Conservation (phyloP, 2,329 filamentous ascomycete genomes). For the Beauveria varroae region DNA sequence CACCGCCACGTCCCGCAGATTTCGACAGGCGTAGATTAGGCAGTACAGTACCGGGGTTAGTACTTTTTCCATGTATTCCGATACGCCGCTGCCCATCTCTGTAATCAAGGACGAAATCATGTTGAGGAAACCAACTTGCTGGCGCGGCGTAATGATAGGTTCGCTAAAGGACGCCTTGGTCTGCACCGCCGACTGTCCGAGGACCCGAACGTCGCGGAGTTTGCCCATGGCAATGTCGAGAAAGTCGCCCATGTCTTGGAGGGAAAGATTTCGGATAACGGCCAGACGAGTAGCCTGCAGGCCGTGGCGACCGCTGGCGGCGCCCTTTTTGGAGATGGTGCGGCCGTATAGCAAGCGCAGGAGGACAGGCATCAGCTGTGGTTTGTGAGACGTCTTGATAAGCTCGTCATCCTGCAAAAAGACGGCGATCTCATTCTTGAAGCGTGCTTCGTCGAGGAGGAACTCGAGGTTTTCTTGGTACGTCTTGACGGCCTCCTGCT, state of each 20-base stretch:
- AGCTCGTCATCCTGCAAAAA: slow-evolving; percentile 71
- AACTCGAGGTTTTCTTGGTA: slow-evolving; percentile 84
- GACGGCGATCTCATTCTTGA: slow-evolving; percentile 88
- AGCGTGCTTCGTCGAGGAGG: slow-evolving; percentile 81
- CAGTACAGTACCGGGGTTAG: slow-evolving; percentile 77
- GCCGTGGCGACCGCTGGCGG: slow-evolving; percentile 68
- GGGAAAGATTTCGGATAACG: slow-evolving; percentile 68
- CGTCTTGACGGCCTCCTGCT: slow-evolving; percentile 62
- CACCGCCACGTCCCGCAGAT: slow-evolving; percentile 36
- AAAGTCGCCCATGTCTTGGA: slow-evolving; percentile 71
- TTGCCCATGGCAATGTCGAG: slow-evolving; percentile 73
- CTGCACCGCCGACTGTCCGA: slow-evolving; percentile 39
- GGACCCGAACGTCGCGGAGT: slow-evolving; percentile 52
- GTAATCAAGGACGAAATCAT: slow-evolving; percentile 84
- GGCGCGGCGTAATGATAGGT: slow-evolving; percentile 59
- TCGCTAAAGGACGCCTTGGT: slow-evolving; percentile 46
- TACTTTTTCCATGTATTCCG: slow-evolving; percentile 59
- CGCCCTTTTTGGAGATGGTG: slow-evolving; percentile 73
- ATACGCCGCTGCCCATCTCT: slow-evolving; percentile 69
- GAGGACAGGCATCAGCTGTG: slow-evolving; percentile 74
- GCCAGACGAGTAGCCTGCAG: slow-evolving; percentile 76
- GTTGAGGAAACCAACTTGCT: slow-evolving; percentile 85
- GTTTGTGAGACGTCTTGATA: slow-evolving; percentile 66
- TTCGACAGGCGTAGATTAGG: slow-evolving; percentile 60
- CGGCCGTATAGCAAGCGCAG: slow-evolving; percentile 84